Conservation (phyloP, 2,329 filamentous ascomycete genomes). For the Pseudogymnoascus sp. region DNA sequence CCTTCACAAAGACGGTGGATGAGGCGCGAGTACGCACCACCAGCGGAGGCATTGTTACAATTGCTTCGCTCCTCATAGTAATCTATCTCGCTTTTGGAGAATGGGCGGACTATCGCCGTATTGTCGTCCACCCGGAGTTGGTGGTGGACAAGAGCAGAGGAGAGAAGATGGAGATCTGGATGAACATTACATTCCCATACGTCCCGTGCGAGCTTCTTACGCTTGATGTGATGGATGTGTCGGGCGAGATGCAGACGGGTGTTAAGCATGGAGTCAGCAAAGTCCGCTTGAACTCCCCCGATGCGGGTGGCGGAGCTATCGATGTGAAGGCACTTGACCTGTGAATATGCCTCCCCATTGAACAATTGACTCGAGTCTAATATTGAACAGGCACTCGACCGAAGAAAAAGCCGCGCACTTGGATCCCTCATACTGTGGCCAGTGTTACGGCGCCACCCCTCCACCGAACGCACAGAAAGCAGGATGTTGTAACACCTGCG, state of each 20-base stretch:
- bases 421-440: constrained; percentile 85
- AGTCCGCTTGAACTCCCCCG: constrained; percentile 66
- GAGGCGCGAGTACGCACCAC: constrained; percentile 95
- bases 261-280: constrained; percentile 90
- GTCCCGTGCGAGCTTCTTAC: constrained; percentile 93
- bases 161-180: constrained; percentile 97
- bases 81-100: constrained; percentile 88
- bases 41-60: constrained; percentile 89
- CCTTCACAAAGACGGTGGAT: constrained; percentile 98
- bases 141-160: constrained; percentile 95
- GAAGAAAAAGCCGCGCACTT: constrained; percentile 69
- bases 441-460: constrained; percentile 78
- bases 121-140: constrained; percentile 83
- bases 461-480: constrained; percentile 65
- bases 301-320: constrained; percentile 70
- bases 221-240: constrained; percentile 98
- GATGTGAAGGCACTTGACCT: constrained; percentile 62
- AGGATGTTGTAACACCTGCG: constrained; percentile 96
- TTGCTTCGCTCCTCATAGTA: constrained; percentile 80
- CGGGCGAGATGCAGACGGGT: constrained; percentile 90
- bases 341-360: constrained; percentile 37
- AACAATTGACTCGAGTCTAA: constrained; percentile 12
- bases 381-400: constrained; percentile 49
- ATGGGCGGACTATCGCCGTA: constrained; percentile 85
- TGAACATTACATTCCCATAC: constrained; percentile 92